These are phyloP conservation scores for Spergularia azorica DNA, from an alignment of 179 eudicot species.

Conservation along the genomic window DNA sequence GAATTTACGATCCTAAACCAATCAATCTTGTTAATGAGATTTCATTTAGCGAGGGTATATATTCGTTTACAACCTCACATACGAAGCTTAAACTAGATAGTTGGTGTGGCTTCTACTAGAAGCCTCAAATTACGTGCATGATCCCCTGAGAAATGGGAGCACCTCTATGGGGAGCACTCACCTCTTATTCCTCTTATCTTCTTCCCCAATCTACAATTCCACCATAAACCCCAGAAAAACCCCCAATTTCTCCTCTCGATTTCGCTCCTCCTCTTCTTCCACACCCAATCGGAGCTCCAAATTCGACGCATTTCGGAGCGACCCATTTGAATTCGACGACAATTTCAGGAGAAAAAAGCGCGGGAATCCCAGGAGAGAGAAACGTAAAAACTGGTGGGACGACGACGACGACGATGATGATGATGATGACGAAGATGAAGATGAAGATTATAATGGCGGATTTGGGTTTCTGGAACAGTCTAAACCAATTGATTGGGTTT, in stretches of 20 bases:
- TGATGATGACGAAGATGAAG: constrained; percentile 31
- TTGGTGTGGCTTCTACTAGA: constrained; percentile 45
- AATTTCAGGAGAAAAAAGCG: constrained; percentile 16
- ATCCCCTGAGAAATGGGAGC: constrained; percentile 1
- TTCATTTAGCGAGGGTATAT: too few relatives aligned
- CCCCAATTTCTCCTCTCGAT: constrained; percentile 8
- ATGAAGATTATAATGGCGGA: constrained; percentile 27
- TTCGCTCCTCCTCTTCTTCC: neutral
- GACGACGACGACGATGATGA: constrained; percentile 38
- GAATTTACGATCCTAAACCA: too few relatives aligned
- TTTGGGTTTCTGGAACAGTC: constrained; percentile 43
- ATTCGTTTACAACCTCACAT: too few relatives aligned
- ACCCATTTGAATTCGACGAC: constrained; percentile 26
- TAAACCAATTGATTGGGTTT: constrained; percentile 38
- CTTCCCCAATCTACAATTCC: neutral
- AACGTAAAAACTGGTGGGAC: constrained; percentile 41
- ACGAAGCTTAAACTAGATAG: too few relatives aligned
- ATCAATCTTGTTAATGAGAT: too few relatives aligned
- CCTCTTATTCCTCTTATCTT: neutral
- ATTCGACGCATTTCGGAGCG: neutral
- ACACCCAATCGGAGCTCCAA: neutral
- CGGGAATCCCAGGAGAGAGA: neutral
- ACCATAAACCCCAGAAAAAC: constrained; percentile 4
- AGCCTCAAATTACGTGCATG: neutral
- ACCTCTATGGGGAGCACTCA: constrained; percentile 11